Evolutionary conservation across 73 alveolate genomes (phyloP).

Genomic region (Stentor coeruleus): DNA sequence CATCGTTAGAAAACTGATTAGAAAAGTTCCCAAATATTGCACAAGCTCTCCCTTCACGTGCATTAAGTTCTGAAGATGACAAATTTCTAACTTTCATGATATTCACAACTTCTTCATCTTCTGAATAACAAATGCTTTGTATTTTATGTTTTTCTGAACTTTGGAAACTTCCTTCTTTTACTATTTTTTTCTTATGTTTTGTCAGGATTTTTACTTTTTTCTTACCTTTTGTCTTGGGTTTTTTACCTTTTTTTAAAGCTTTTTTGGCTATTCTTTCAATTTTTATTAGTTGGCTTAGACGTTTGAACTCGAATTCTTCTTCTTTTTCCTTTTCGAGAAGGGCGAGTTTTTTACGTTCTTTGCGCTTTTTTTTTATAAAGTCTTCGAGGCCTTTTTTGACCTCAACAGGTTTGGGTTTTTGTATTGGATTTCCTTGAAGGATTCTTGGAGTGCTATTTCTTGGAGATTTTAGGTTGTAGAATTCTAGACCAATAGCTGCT

Average conservation of each 20-base stretch:
- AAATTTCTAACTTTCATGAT: not conserved
- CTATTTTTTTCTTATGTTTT: no score
- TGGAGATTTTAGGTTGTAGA: not conserved
- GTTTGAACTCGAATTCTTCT: not conserved
- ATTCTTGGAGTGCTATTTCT: not conserved
- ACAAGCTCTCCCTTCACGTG: not conserved
- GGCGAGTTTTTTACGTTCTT: not conserved
- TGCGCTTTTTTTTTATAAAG: not conserved
- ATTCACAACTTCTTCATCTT: not conserved
- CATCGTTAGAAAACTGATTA: not conserved
- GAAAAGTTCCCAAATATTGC: not conserved
- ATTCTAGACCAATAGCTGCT: not conserved
- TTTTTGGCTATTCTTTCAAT: not conserved
- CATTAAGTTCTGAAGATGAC: not conserved
- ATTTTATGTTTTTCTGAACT: no score
- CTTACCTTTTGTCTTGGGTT: no score
- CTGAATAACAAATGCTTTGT: not conserved
- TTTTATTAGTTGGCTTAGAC: not conserved
- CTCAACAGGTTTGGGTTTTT: not conserved
- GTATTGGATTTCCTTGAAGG: no score
- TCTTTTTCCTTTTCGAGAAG: constrained; percentile 1
- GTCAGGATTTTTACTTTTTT: no score
- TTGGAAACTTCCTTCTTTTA: no score
- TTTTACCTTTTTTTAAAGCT: not conserved
- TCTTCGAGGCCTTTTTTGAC: not conserved